Conservation (phyloP, 768 basidiomycete species). For the Lactarius pseudohatsudake region DNA sequence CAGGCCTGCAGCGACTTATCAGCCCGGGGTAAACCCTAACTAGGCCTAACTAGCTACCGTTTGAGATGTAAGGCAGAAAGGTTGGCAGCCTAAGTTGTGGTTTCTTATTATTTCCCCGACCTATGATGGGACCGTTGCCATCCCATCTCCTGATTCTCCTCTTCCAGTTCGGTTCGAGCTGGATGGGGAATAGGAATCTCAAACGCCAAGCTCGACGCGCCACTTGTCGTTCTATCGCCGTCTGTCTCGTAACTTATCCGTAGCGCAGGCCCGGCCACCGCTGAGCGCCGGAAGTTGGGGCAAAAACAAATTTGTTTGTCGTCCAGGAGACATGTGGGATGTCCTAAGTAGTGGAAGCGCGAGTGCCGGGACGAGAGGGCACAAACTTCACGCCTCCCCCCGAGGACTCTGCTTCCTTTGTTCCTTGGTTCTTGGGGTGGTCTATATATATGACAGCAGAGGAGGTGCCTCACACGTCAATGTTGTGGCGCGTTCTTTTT, state of each 20-base stretch:
- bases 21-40: too few relatives aligned
- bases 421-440: background rate
- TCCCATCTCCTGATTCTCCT: background rate
- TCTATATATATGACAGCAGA: background rate
- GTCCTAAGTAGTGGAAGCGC: background rate
- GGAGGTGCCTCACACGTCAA: background rate
- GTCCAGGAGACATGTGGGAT: background rate
- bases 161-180: background rate
- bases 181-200: background rate
- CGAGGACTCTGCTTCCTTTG: background rate
- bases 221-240: background rate
- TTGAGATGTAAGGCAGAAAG: too few relatives aligned
- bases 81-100: too few relatives aligned
- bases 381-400: background rate
- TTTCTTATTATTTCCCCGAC: background rate
- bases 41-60: too few relatives aligned
- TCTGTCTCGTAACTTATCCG: background rate
- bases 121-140: background rate
- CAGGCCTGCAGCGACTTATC: too few relatives aligned
- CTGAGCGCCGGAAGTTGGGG: background rate
- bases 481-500: background rate
- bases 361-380: background rate
- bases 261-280: background rate
- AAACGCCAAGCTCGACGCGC: background rate
- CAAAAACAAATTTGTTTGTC: background rate